These are phyloP conservation scores for Glaciozyma martinii DNA, from an alignment of 768 basidiomycete species.

Conservation along the genomic window DNA sequence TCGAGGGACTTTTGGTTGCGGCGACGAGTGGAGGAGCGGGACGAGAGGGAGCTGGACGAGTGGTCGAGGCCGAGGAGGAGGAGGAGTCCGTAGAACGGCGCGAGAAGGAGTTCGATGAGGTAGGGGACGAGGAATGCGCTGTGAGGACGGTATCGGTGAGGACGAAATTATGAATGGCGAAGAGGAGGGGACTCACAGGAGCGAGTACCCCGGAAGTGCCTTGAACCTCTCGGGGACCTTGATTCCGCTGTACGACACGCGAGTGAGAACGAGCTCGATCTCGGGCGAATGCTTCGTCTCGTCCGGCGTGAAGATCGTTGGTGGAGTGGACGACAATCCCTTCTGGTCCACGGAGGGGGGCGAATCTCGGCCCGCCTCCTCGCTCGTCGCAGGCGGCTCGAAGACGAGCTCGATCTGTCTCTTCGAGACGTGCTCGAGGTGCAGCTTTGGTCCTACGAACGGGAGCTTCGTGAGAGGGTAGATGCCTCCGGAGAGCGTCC, in stretches of 20 bases:
- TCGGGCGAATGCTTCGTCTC: neutral
- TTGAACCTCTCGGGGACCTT: neutral
- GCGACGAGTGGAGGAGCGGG: neutral
- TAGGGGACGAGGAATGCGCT: neutral
- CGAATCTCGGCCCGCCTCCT: neutral
- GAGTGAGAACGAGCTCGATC: neutral
- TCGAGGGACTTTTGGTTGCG: neutral
- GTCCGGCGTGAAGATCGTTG: no score
- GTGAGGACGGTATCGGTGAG: neutral
- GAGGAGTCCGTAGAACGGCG: neutral
- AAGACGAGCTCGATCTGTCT: slow-evolving; percentile 4
- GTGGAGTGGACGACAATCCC: no score
- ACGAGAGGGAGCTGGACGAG: neutral
- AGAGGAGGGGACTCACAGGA: neutral
- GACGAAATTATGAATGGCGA: neutral
- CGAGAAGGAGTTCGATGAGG: neutral
- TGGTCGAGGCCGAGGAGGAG: slow-evolving; percentile 1
- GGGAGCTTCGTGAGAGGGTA: neutral
- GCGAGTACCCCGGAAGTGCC: neutral
- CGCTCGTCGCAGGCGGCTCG: neutral
- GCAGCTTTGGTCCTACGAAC: neutral
- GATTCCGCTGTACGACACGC: neutral
- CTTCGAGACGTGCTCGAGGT: slow-evolving; percentile 1
- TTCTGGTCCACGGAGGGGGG: no score
- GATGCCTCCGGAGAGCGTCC: neutral